Evolutionary conservation across 2,329 filamentous ascomycete species (phyloP).

Genomic region (Aspergillus sp.): DNA sequence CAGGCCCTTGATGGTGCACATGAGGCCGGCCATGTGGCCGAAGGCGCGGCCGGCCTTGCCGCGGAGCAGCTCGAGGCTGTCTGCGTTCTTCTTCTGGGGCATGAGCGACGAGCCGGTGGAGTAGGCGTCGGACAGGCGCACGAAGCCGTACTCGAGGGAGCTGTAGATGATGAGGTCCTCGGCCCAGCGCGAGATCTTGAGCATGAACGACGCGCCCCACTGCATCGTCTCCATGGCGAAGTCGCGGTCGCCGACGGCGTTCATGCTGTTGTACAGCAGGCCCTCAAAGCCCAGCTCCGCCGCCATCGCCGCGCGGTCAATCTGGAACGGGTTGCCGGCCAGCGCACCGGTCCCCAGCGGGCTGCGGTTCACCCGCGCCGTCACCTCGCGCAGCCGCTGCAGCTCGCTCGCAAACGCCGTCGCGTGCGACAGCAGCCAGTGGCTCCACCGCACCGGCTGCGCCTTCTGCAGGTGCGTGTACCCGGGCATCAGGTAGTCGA

Average conservation of each 20-base stretch:
- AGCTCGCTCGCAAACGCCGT: slow-evolving; percentile 71
- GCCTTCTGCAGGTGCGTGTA: slow-evolving; percentile 87
- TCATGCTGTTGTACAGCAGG: slow-evolving; percentile 74
- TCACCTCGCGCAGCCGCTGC: slow-evolving; percentile 71
- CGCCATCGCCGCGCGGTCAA: slow-evolving; percentile 76
- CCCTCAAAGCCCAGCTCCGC: slow-evolving; percentile 77
- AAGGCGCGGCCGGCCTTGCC: slow-evolving; percentile 76
- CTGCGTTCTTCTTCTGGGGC: slow-evolving; percentile 81
- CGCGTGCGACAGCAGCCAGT: slow-evolving; percentile 77
- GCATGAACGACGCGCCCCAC: slow-evolving; percentile 76
- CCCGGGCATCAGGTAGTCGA: slow-evolving; percentile 78
- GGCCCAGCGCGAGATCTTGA: slow-evolving; percentile 75
- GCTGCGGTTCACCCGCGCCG: slow-evolving; percentile 67
- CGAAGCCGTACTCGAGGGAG: slow-evolving; percentile 72
- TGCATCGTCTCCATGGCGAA: slow-evolving; percentile 80
- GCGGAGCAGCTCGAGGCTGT: slow-evolving; percentile 72
- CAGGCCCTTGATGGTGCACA: slow-evolving; percentile 72
- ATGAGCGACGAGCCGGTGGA: slow-evolving; percentile 74
- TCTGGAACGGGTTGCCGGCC: slow-evolving; percentile 77
- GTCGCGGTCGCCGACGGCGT: slow-evolving; percentile 72
- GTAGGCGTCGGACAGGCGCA: slow-evolving; percentile 75
- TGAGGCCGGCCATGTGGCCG: slow-evolving; percentile 77
- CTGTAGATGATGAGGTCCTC: slow-evolving; percentile 87
- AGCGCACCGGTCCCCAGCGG: slow-evolving; percentile 75
- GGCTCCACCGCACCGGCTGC: slow-evolving; percentile 76